A percentile compares a stretch with the other conserved stretches of the same genome.
phyloP scores from a whole-genome alignment of 768 basidiomycete species.

The Phanerodontia chrysosporium region DNA sequence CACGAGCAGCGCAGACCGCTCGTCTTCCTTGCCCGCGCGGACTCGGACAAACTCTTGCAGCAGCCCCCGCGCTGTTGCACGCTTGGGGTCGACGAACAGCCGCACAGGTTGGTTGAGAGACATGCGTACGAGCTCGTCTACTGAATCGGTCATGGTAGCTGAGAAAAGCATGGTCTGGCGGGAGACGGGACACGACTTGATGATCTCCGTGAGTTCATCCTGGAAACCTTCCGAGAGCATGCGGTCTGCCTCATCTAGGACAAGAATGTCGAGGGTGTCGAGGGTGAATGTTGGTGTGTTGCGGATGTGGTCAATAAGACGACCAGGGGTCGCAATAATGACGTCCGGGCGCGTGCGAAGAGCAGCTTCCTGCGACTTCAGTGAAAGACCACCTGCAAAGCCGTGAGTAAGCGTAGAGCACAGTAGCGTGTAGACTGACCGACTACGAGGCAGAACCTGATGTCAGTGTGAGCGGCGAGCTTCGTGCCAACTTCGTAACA shows the following conservation, averaged over 20 bases:
- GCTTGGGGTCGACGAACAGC: constrained; percentile 93
- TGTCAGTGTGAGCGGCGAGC: constrained; percentile 82
- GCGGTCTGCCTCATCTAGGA: constrained; percentile 96
- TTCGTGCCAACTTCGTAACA: constrained; percentile 90
- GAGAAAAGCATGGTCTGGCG: constrained; percentile 99
- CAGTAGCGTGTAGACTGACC: constrained; percentile 52
- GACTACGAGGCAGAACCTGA: constrained; percentile 87
- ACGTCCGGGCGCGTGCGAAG: constrained; percentile 89
- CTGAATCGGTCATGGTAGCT: constrained; percentile 97
- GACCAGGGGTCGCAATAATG: constrained; percentile 88
- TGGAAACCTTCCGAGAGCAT: constrained; percentile 96
- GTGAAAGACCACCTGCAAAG: constrained; percentile 76
- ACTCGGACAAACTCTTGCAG: constrained; percentile 95
- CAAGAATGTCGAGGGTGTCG: constrained; percentile 87
- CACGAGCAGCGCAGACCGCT: constrained; percentile 72
- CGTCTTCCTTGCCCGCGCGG: constrained; percentile 70
- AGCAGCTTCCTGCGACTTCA: constrained; percentile 86
- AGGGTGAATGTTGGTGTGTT: constrained; percentile 93
- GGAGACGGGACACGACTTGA: constrained; percentile 80
- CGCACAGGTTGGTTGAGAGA: constrained; percentile 90
- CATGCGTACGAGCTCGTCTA: constrained; percentile 90
- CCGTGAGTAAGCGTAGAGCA: constrained; percentile 5
- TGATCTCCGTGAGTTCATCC: constrained; percentile 91
- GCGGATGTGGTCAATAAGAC: constrained; percentile 94
- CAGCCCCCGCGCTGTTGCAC: constrained; percentile 78